A percentile compares a stretch with the other conserved stretches of the same genome.
phyloP scores from a whole-genome alignment of 2,329 filamentous ascomycete genomes.

The Neofusicoccum kwambonambiense region DNA sequence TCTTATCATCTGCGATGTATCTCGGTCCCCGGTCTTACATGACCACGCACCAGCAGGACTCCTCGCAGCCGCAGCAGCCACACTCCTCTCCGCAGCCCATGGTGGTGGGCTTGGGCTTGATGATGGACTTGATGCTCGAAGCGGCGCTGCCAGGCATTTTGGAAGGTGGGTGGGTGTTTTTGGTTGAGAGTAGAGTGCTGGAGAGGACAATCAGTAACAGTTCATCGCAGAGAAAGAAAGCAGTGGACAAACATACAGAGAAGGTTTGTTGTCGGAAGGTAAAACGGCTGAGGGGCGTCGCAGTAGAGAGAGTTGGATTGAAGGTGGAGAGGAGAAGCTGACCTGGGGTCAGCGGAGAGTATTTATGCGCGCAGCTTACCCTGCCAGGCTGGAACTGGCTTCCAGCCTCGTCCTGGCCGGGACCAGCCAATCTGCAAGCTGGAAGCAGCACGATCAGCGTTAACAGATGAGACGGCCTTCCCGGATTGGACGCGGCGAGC shows the following conservation, averaged over 20 bases:
- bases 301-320: not conserved
- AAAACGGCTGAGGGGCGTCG: not conserved
- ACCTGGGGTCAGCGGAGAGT: not conserved
- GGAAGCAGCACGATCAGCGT: not conserved
- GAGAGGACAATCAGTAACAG: not conserved
- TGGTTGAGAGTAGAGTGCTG: not conserved
- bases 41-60: conserved; percentile 38
- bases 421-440: not conserved
- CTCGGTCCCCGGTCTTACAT: conserved; percentile 24
- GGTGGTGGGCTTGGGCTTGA: conserved; percentile 36
- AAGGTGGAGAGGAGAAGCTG: not conserved
- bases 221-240: too few relatives aligned
- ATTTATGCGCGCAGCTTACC: conserved; percentile 4
- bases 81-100: conserved; percentile 35
- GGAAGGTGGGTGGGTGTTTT: not conserved
- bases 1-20: too few relatives aligned
- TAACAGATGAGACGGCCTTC: not conserved
- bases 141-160: conserved; percentile 35
- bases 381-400: not conserved
- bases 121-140: conserved; percentile 36
- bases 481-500: not conserved
- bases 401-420: not conserved
- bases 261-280: not conserved
- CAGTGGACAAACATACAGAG: not conserved
- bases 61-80: conserved; percentile 40